These are phyloP conservation scores for Aspergillus panamensis DNA, from an alignment of 495 filamentous ascomycete species.

Conservation along the genomic window DNA sequence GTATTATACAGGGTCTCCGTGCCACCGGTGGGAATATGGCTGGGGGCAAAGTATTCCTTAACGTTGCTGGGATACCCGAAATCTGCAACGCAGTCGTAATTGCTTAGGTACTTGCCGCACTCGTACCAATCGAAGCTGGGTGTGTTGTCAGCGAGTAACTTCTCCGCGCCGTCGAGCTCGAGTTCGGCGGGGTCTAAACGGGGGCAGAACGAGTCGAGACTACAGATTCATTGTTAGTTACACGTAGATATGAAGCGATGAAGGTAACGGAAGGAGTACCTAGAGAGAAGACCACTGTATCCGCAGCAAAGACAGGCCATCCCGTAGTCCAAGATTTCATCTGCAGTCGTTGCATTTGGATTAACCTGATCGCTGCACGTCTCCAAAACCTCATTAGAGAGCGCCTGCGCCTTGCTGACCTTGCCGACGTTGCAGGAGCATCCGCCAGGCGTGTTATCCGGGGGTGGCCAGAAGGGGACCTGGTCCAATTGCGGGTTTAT, in stretches of 20 bases:
- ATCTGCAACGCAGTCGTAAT: slow-evolving; percentile 1
- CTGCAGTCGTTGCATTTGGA: background rate
- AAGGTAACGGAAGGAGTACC: background rate
- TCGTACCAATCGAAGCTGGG: background rate
- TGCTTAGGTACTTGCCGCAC: background rate
- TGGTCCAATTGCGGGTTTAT: background rate
- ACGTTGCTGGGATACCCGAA: slow-evolving; percentile 3
- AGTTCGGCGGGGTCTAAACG: background rate
- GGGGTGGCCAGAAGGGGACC: slow-evolving; percentile 9
- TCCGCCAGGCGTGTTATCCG: slow-evolving; percentile 2
- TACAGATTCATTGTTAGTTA: background rate
- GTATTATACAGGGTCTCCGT: slow-evolving; percentile 4
- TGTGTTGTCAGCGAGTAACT: background rate
- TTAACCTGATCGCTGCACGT: background rate
- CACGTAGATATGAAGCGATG: background rate
- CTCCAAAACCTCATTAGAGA: background rate
- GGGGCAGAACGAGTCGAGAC: background rate
- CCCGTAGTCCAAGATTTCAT: background rate
- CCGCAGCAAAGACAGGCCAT: slow-evolving; percentile 7
- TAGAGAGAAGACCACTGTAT: background rate
- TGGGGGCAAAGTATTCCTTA: slow-evolving; percentile 1
- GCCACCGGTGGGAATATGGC: background rate
- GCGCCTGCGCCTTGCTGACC: background rate
- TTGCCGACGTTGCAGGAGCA: slow-evolving; percentile 5
- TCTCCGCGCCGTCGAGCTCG: background rate